A percentile compares a stretch with the other conserved stretches of the same genome.
phyloP scores from a whole-genome alignment of 306 rosid species.

The Cicer chorassanicum region DNA sequence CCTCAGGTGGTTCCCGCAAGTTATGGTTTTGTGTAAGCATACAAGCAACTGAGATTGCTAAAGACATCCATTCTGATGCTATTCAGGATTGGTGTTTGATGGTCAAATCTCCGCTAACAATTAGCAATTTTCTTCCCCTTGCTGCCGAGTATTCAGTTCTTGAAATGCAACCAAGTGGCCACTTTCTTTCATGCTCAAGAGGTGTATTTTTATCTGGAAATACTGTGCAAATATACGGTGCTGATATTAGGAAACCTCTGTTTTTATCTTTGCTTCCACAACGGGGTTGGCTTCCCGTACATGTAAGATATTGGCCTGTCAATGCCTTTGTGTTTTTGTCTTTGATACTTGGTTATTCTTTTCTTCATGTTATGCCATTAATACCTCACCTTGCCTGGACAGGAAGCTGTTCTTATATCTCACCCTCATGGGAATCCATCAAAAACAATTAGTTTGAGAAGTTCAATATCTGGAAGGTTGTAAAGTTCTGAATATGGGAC shows the following conservation, averaged over 20 bases:
- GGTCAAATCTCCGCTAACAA: conserved; percentile 78
- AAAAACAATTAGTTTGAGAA: conserved; percentile 82
- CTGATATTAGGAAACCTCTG: conserved; percentile 91
- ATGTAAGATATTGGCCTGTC: conserved; percentile 54
- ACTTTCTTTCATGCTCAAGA: conserved; percentile 75
- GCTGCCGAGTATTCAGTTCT: conserved; percentile 88
- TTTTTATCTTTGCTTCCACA: conserved; percentile 91
- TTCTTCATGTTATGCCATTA: conserved; percentile 10
- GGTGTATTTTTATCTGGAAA: conserved; percentile 79
- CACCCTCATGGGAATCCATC: conserved; percentile 77
- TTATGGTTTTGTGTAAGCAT: conserved; percentile 89
- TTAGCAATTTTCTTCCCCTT: conserved; percentile 92
- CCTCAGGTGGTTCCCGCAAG: conserved; percentile 66
- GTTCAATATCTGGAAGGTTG: conserved; percentile 96
- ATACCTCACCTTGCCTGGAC: conserved; percentile 36
- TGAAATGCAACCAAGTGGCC: conserved; percentile 81
- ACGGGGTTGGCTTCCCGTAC: conserved; percentile 92
- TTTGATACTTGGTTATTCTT: not conserved
- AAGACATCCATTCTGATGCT: conserved; percentile 87
- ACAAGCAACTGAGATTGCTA: conserved; percentile 86
- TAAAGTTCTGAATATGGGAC: conserved; percentile 33
- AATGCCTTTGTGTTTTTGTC: conserved; percentile 12
- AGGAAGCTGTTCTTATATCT: conserved; percentile 94
- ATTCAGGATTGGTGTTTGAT: conserved; percentile 96
- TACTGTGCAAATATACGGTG: conserved; percentile 71